phyloP scores from a whole-genome alignment of 257 asterid genomes.

The Fraxinus americana region DNA sequence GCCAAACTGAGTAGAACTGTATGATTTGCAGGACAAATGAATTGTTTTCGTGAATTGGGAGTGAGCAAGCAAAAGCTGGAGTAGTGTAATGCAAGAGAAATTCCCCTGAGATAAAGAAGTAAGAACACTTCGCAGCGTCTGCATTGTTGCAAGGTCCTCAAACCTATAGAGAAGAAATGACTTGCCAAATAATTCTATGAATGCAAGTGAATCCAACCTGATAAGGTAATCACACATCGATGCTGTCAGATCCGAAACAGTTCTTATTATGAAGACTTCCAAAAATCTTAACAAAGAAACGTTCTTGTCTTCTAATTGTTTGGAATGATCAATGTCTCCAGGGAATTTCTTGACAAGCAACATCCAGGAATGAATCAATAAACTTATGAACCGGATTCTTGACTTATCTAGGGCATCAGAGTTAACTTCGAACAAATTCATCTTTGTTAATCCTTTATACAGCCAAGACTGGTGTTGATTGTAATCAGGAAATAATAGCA shows the following conservation, averaged over 20 bases:
- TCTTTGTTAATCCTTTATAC: slow-evolving; percentile 32
- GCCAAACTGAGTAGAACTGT: slow-evolving; percentile 55
- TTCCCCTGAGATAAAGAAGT: slow-evolving; percentile 56
- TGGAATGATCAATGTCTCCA: slow-evolving; percentile 34
- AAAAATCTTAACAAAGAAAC: slow-evolving; percentile 56
- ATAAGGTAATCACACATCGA: slow-evolving; percentile 57
- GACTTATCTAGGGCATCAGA: slow-evolving; percentile 41
- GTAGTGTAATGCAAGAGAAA: slow-evolving; percentile 57
- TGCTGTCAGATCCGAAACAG: slow-evolving; percentile 49
- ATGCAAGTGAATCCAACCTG: slow-evolving; percentile 64
- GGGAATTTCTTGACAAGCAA: slow-evolving; percentile 54
- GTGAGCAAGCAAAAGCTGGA: slow-evolving; percentile 79
- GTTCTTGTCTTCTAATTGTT: slow-evolving; percentile 36
- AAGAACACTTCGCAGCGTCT: slow-evolving; percentile 63
- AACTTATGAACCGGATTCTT: slow-evolving; percentile 53
- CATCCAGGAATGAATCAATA: slow-evolving; percentile 72
- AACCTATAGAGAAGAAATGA: slow-evolving; percentile 75
- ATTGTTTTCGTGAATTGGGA: slow-evolving; percentile 63
- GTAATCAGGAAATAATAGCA: slow-evolving; percentile 50
- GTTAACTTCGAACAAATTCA: slow-evolving; percentile 34
- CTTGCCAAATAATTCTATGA: slow-evolving; percentile 61
- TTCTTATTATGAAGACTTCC: slow-evolving; percentile 61
- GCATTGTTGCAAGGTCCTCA: slow-evolving; percentile 66
- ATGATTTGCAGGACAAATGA: slow-evolving; percentile 43
- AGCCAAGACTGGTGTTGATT: slow-evolving; percentile 31